Conservation (phyloP, 164 flowering plant species). For the Dillenia suffruticosa region DNA sequence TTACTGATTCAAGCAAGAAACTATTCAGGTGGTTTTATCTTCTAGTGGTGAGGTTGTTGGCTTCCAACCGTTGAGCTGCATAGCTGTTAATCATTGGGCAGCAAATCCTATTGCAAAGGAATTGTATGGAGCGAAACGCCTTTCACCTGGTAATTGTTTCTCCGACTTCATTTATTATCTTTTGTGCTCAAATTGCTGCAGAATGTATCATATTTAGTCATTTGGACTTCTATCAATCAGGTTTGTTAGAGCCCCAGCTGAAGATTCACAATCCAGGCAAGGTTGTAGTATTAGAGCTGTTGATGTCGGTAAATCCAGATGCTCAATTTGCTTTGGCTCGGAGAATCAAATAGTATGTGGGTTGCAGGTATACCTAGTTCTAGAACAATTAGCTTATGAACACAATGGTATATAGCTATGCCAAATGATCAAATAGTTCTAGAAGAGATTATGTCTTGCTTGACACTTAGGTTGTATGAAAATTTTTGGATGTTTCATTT, state of each 20-base stretch:
- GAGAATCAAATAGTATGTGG: background rate
- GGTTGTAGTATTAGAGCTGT: conserved; percentile 50
- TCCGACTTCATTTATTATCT: background rate
- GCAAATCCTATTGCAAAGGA: conserved; percentile 66
- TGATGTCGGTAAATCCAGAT: conserved; percentile 58
- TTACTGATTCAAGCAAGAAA: no score
- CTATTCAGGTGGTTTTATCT: conserved; percentile 61
- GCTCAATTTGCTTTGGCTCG: conserved; percentile 66
- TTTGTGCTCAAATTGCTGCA: conserved; percentile 5
- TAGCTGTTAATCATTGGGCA: conserved; percentile 82
- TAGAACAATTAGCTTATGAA: no score
- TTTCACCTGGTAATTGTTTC: conserved; percentile 60
- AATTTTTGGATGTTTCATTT: no score
- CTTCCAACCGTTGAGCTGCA: conserved; percentile 72
- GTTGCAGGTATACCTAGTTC: no score
- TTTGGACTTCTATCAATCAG: conserved; percentile 29
- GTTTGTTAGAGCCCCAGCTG: conserved; percentile 64
- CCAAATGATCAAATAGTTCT: no score
- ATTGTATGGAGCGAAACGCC: conserved; percentile 59
- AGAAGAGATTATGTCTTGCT: no score
- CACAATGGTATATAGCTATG: no score
- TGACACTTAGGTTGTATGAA: no score
- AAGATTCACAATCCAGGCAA: conserved; percentile 42
- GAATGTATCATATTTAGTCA: background rate
- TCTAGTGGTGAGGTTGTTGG: conserved; percentile 61